phyloP scores from a whole-genome alignment of 1,139 yeast species.

The Saccharomyces hybrid region DNA sequence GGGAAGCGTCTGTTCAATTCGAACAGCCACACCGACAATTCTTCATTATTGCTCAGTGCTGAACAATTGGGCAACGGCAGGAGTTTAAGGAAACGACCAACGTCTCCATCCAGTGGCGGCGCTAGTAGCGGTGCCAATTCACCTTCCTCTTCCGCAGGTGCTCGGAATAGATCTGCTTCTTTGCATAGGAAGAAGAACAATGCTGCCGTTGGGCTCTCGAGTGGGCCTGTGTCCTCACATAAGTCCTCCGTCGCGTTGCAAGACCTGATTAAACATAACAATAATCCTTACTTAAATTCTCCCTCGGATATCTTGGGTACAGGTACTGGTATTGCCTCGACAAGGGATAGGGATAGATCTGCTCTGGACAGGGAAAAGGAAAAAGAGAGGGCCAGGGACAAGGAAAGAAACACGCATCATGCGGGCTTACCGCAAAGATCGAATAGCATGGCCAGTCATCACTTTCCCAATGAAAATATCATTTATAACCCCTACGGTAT shows the following conservation, averaged over 20 bases:
- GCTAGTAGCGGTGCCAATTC: background rate
- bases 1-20: constrained; percentile 15
- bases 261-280: constrained; percentile 4
- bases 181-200: background rate
- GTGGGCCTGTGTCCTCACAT: constrained; percentile 3
- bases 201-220: background rate
- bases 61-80: background rate
- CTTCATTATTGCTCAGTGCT: background rate
- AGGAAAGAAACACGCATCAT: constrained; percentile 9
- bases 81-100: constrained; percentile 1
- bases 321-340: constrained; percentile 23
- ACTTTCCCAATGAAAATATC: constrained; percentile 13
- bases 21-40: background rate
- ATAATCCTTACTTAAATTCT: constrained; percentile 3
- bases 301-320: constrained; percentile 11
- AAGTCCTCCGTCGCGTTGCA: constrained; percentile 5
- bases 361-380: constrained; percentile 1
- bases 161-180: background rate
- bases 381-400: constrained; percentile 1
- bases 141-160: constrained; percentile 1
- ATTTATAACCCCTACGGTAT: constrained; percentile 32
- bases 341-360: constrained; percentile 11
- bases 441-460: constrained; percentile 9
- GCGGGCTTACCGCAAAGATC: constrained; percentile 9
- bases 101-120: background rate